Conservation (phyloP, 805 yeast genomes). For the Kluyveromyces nonfermentans region DNA sequence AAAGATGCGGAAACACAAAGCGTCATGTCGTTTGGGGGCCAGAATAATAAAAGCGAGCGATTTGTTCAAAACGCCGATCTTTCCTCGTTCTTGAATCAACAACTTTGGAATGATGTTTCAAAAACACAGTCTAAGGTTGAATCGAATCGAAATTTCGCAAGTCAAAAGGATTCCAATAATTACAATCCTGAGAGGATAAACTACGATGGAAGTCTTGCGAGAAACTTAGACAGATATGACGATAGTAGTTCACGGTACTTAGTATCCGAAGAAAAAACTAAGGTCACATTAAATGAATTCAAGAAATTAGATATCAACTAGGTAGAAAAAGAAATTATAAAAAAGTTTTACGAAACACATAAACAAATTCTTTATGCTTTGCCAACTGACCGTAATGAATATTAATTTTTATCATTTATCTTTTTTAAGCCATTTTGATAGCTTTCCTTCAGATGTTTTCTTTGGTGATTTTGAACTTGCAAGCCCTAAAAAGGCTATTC, state of each 20-base stretch:
- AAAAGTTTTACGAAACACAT: not conserved
- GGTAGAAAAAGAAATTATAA: not conserved
- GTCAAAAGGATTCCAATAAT: conserved; percentile 5
- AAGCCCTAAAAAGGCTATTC: not conserved
- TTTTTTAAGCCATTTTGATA: conserved; percentile 6
- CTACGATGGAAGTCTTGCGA: conserved; percentile 16
- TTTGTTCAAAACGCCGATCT: conserved; percentile 16
- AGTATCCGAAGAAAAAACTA: not conserved
- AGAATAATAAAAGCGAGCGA: conserved; percentile 7
- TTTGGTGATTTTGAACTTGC: not conserved
- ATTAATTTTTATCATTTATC: not conserved
- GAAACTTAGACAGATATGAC: conserved; percentile 11
- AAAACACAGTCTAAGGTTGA: conserved; percentile 6
- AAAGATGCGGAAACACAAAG: conserved; percentile 27
- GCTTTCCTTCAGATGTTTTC: not conserved
- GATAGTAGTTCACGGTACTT: conserved; percentile 7
- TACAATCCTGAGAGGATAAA: conserved; percentile 7
- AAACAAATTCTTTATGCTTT: too few relatives aligned
- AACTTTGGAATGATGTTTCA: conserved; percentile 13
- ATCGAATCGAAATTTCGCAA: not conserved
- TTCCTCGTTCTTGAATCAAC: conserved; percentile 17
- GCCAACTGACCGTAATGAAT: not conserved
- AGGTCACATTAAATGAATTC: not conserved
- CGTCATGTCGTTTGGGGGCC: conserved; percentile 26
- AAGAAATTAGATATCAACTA: conserved; percentile 1